Base-by-base conservation (phyloP, 2,329 filamentous ascomycete genomes). In the Venturia oleaginea region DNA sequence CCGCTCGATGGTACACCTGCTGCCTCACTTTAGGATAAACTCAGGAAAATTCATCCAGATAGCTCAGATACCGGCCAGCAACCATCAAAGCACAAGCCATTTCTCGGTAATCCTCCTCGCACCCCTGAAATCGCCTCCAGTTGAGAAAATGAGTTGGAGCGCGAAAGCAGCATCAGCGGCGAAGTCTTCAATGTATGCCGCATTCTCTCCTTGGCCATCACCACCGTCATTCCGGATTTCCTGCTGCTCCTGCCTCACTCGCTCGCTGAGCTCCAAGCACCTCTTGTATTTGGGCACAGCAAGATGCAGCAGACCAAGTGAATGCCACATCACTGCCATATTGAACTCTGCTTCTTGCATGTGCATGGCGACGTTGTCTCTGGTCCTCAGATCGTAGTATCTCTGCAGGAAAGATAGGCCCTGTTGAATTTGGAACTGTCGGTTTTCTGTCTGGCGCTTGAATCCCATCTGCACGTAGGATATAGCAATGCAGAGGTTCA, bases 391-490 rank as follows among this genome's bases (percentile, higher is more conserved):
- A 2, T 85, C 80, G 68, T 89, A 87, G 75, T 95, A 96, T 42
- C 85, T 80, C 65, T 87, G 84, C 65, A 97, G 76, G 70, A 96
- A 97, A 0, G 87, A 81, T 61, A 97, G 82, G 0, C 92, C 94
- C 73, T 97, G 92, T 68, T 91, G 81, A 51, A 97, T 86, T 48
- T 92, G 84, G 71, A 90, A 93, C 72, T 97, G 93, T 1, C 94
- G 82, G 72, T 97, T 97, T 59, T 93, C 91, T 0, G 89, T 87
- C 74, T 96, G 91, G 2, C 93, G 84, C 74, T 97, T 97, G 71
- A 97, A 83, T 0, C 89, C 88, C 73, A 94, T 89, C 73, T 97
- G 91, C 46, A 97, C 84, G 74, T 96, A 97, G 37, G 88, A 87
- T 15, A 94, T 83, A 0, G 88, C 92, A 30, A 97, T 87, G 69